These are phyloP conservation scores for Capsella rubella DNA, from an alignment of 441 rosid species.

Conservation along the genomic window DNA sequence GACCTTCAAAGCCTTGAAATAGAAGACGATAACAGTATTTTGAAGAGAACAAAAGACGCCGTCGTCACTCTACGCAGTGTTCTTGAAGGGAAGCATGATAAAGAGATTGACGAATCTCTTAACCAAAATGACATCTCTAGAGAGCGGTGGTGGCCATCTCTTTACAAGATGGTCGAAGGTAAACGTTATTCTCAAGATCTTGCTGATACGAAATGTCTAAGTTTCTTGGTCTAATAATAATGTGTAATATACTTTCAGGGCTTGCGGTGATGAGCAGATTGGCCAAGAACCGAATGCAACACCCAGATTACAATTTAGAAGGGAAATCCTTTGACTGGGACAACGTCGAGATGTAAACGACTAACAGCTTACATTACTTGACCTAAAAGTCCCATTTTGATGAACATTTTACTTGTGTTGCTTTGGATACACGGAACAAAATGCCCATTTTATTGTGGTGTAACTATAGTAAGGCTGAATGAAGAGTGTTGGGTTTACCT, in stretches of 20 bases:
- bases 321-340: constrained; percentile 86
- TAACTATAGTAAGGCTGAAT: not conserved
- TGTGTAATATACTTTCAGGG: constrained; percentile 55
- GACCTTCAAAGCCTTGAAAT: constrained; percentile 81
- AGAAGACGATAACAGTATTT: constrained; percentile 68
- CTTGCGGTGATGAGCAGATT: constrained; percentile 88
- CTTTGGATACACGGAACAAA: constrained; percentile 22
- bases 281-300: constrained; percentile 65
- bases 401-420: not conserved
- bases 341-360: constrained; percentile 58
- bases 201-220: constrained; percentile 6
- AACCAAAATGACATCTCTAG: constrained; percentile 60
- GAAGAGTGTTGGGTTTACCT: not conserved
- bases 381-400: constrained; percentile 18
- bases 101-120: constrained; percentile 74
- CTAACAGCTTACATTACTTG: constrained; percentile 1
- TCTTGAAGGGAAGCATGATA: constrained; percentile 87
- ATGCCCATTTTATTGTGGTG: constrained; percentile 10
- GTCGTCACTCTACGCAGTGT: constrained; percentile 83
- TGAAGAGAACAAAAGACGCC: constrained; percentile 89
- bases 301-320: constrained; percentile 55
- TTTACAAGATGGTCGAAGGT: constrained; percentile 95
- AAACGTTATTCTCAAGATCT: constrained; percentile 13
- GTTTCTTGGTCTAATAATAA: constrained; percentile 7
- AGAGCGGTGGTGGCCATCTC: constrained; percentile 97